phyloP scores from a whole-genome alignment of 768 basidiomycete genomes.

The Mrakia frigida region DNA sequence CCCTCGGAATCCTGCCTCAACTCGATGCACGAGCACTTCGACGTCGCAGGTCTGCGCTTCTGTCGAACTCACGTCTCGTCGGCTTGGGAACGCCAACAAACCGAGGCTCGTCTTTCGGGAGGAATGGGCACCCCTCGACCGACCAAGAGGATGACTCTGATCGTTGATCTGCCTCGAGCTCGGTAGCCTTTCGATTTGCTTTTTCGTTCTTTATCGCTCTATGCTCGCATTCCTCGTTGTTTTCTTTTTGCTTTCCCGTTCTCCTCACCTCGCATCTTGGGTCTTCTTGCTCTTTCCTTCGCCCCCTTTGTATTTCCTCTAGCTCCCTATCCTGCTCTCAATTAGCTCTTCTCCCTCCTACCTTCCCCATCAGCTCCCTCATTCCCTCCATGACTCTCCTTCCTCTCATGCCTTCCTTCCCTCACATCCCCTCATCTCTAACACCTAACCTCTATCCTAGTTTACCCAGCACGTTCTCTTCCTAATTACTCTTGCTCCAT shows the following conservation, averaged over 20 bases:
- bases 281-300: background rate
- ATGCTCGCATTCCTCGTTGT: background rate
- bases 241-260: background rate
- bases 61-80: background rate
- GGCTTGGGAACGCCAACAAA: constrained; percentile 15
- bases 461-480: too few relatives aligned
- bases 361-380: background rate
- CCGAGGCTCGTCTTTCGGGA: background rate
- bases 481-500: too few relatives aligned
- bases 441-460: too few relatives aligned
- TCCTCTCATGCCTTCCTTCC: too few relatives aligned
- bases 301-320: background rate
- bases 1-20: background rate
- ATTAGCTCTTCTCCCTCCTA: background rate
- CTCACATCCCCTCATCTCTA: too few relatives aligned
- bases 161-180: constrained; percentile 9
- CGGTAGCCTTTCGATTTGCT: background rate
- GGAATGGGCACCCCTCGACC: background rate
- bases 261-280: background rate
- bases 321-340: background rate
- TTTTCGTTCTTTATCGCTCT: background rate
- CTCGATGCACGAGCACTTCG: constrained; percentile 20
- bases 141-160: constrained; percentile 22
- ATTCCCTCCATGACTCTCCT: too few relatives aligned
- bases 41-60: background rate